Conservation (phyloP, 148 eudicot genomes). For the Polygonum aviculare region DNA sequence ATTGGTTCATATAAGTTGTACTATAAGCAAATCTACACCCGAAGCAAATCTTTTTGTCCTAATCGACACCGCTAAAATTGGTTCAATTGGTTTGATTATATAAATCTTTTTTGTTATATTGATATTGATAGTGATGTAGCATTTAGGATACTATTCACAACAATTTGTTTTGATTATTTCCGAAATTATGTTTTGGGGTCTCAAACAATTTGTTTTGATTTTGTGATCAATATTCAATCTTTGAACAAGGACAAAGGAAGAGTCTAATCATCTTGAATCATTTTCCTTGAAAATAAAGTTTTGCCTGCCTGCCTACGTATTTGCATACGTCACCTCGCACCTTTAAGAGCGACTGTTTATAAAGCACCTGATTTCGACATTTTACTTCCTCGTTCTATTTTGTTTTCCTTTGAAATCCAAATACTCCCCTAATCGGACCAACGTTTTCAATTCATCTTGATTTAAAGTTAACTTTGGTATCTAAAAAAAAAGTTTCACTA, state of each 20-base stretch:
- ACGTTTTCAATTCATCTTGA: neutral
- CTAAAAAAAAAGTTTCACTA: neutral
- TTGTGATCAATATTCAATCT: neutral
- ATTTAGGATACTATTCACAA: too few species aligned
- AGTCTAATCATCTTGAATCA: neutral
- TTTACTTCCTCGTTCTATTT: neutral
- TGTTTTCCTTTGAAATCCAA: neutral
- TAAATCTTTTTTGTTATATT: too few species aligned
- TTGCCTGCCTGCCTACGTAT: neutral
- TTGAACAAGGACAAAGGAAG: neutral
- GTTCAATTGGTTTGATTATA: too few species aligned
- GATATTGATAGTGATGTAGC: too few species aligned
- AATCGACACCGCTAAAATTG: too few species aligned
- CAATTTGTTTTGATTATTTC: too few species aligned
- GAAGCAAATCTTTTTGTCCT: too few species aligned
- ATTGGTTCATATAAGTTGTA: too few species aligned
- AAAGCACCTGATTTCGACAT: neutral
- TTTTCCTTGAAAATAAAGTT: neutral
- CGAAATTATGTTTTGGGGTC: too few species aligned
- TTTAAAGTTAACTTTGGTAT: neutral
- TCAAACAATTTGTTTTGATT: neutral
- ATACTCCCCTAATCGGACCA: neutral
- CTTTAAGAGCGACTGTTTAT: neutral
- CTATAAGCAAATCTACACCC: too few species aligned
- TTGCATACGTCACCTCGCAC: neutral